Evolutionary conservation across 306 rosid species (phyloP).

Genomic region (Cucurbita ficifolia): DNA sequence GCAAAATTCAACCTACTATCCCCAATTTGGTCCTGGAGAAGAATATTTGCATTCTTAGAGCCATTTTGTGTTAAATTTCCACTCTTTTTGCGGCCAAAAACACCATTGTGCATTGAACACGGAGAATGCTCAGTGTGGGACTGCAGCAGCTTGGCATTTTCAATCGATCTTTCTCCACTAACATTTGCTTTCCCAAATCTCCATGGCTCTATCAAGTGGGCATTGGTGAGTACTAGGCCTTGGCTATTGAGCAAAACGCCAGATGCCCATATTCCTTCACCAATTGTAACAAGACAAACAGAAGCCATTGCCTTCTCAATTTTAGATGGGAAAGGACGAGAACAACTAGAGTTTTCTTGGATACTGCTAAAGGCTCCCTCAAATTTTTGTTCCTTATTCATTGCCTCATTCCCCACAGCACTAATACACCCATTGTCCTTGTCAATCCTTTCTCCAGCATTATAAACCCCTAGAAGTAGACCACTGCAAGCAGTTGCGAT

Average conservation of each 20-base stretch:
- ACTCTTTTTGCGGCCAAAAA: constrained; percentile 17
- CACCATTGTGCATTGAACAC: constrained; percentile 10
- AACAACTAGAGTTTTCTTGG: constrained; percentile 13
- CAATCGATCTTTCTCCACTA: constrained; percentile 23
- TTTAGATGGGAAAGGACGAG: constrained; percentile 23
- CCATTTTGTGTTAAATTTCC: constrained; percentile 12
- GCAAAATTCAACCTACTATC: constrained; percentile 17
- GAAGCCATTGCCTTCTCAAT: constrained; percentile 67
- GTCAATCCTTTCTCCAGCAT: constrained; percentile 22
- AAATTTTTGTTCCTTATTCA: constrained; percentile 8
- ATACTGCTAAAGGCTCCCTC: constrained; percentile 15
- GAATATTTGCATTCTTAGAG: constrained; percentile 15
- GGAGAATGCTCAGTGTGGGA: constrained; percentile 16
- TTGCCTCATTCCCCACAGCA: constrained; percentile 19
- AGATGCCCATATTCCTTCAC: constrained; percentile 89
- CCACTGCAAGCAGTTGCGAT: constrained; percentile 51
- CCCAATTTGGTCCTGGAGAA: constrained; percentile 19
- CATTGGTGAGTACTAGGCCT: constrained; percentile 91
- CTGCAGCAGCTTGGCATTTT: constrained; percentile 16
- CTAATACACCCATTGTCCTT: constrained; percentile 16
- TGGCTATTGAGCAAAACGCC: constrained; percentile 62
- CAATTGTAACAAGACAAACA: constrained; percentile 72
- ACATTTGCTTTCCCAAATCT: constrained; percentile 61
- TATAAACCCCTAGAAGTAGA: constrained; percentile 42
- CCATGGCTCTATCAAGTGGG: constrained; percentile 87